These are phyloP conservation scores for Waitea zeae DNA, from an alignment of 1,284 basidiomycete species.

Conservation along the genomic window DNA sequence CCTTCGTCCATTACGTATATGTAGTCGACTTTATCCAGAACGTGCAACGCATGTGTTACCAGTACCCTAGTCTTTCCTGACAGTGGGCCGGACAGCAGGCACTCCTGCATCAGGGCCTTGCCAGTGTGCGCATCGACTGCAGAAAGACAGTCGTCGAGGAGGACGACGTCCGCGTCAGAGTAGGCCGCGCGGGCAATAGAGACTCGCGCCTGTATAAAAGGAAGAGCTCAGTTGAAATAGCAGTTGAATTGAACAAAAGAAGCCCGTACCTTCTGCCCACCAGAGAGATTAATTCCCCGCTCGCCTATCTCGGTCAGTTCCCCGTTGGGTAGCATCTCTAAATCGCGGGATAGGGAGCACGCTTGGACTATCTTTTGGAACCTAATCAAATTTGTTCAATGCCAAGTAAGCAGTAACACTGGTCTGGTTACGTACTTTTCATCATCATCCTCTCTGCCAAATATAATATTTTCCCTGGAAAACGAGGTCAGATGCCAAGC, in stretches of 20 bases:
- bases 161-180: conserved; percentile 48
- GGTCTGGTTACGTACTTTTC: conserved; percentile 28
- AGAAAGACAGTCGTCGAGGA: conserved; percentile 63
- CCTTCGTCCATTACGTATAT: conserved; percentile 48
- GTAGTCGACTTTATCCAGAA: conserved; percentile 44
- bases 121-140: conserved; percentile 66
- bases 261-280: conserved; percentile 41
- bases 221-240: no score
- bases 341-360: conserved; percentile 41
- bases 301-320: conserved; percentile 67
- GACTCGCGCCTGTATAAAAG: conserved; percentile 19
- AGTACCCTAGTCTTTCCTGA: conserved; percentile 45
- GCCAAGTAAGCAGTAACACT: neutral
- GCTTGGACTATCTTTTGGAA: conserved; percentile 46
- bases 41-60: conserved; percentile 62
- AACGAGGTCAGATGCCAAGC: neutral
- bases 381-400: neutral
- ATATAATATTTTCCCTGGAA: conserved; percentile 45
- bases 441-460: conserved; percentile 53
- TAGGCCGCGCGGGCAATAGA: conserved; percentile 65
- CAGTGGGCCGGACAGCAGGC: conserved; percentile 38
- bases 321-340: conserved; percentile 57
- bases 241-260: neutral
- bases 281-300: conserved; percentile 44
- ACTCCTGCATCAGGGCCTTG: conserved; percentile 44